Evolutionary conservation across 192 early-diverging fungal species (phyloP), one percentile per base, ranked within the genome.

Genomic region (Coemansia sp.): DNA sequence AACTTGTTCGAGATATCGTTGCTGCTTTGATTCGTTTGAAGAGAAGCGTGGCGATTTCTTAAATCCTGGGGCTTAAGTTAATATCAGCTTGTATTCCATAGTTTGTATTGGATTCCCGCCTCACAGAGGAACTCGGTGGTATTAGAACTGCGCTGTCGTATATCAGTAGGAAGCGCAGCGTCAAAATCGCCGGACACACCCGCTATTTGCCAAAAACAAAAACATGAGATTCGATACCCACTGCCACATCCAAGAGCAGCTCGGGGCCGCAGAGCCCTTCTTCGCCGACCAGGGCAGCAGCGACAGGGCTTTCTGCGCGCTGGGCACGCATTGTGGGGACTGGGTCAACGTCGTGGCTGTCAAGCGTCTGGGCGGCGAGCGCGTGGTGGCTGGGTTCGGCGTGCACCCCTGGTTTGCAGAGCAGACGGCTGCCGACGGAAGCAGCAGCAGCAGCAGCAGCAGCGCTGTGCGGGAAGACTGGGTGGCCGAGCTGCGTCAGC

Each of bases 401-500:
- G 9, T 77, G 40, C 74, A 77, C 37, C 74, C 67, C n/a, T 77
- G 74, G 74, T 77, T 77, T 55, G 63, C 57, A 11, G n/a, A n/a
- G n/a, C n/a, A n/a, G n/a, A n/a, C n/a, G n/a, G n/a, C n/a, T n/a
- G n/a, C n/a, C n/a, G n/a, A n/a, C n/a, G n/a, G n/a, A n/a, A n/a
- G n/a, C n/a, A n/a, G n/a, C n/a, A 62, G 64, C 35, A 44, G 58
- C 4, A 52, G 69, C 32, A 28, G 25, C 34, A 43, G 51, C 3
- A 55, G 58, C 38, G 55, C 51, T 29, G 63, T 77, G 18, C 67
- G 67, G 4, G 29, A n/a, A 3, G 30, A 24, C 13, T 77, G 74
- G 67, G 28, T 30, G 7, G 27, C 26, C 4, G 55, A 61, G 36
- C 67, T 77, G n/a, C 53, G 49, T 0, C 30, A 40, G 34, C 27